phyloP scores from a whole-genome alignment of 495 filamentous ascomycete genomes.

The Cercophora newfieldiana region DNA sequence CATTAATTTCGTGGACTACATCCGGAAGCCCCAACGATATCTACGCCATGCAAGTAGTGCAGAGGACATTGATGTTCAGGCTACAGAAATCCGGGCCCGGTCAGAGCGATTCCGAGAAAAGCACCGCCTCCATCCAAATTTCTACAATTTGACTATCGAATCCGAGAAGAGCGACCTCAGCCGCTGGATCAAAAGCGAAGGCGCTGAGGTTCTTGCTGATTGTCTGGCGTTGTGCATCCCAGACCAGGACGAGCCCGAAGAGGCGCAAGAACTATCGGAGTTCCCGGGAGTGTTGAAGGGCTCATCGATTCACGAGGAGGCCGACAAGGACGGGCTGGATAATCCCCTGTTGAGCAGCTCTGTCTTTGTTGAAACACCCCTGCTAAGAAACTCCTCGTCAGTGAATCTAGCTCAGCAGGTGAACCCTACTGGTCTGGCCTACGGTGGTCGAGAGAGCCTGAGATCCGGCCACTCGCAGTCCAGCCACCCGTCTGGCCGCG shows the following conservation, averaged over 20 bases:
- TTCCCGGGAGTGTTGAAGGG: slow-evolving; percentile 3
- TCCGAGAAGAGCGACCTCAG: slow-evolving; percentile 68
- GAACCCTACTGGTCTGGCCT: slow-evolving; percentile 41
- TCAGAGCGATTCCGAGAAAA: slow-evolving; percentile 66
- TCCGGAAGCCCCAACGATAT: slow-evolving; percentile 71
- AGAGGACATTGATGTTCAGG: slow-evolving; percentile 70
- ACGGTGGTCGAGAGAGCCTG: slow-evolving; percentile 30
- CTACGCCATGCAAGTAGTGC: slow-evolving; percentile 62
- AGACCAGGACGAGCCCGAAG: slow-evolving; percentile 16
- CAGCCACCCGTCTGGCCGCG: slow-evolving; percentile 41
- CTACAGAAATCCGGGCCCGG: slow-evolving; percentile 64
- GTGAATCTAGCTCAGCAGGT: slow-evolving; percentile 48
- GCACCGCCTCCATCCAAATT: slow-evolving; percentile 73
- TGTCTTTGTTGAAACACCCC: slow-evolving; percentile 21
- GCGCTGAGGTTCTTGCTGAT: slow-evolving; percentile 67
- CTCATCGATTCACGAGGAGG: slow-evolving; percentile 16
- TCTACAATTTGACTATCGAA: slow-evolving; percentile 68
- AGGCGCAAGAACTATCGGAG: slow-evolving; percentile 1
- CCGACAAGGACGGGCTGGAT: slow-evolving; percentile 25
- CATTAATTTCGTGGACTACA: slow-evolving; percentile 76
- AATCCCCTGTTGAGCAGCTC: slow-evolving; percentile 41
- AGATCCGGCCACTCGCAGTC: slow-evolving; percentile 39
- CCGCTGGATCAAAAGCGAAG: slow-evolving; percentile 71
- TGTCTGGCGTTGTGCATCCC: slow-evolving; percentile 57
- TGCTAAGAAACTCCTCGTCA: slow-evolving; percentile 15